Evolutionary conservation across 2,329 filamentous ascomycete species (phyloP).

Genomic region (Arachnomyces sp.): DNA sequence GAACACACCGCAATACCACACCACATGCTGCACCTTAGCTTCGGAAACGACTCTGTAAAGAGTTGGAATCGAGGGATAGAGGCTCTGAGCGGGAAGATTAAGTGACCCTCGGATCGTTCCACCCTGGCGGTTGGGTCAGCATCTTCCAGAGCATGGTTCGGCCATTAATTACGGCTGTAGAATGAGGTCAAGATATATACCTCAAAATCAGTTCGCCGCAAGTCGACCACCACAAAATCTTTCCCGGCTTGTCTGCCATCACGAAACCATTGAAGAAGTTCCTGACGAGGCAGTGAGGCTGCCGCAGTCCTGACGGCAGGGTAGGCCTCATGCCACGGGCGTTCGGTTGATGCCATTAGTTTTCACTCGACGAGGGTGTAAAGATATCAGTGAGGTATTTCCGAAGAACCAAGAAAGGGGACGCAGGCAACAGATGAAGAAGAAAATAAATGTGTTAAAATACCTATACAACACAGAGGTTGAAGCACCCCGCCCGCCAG

Average conservation of each 20-base stretch:
- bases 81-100: conserved; percentile 34
- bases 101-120: conserved; percentile 53
- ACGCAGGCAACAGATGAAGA: too few species aligned
- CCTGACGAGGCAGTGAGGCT: conserved; percentile 23
- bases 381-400: too few species aligned
- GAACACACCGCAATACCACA: conserved; percentile 37
- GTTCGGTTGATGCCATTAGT: conserved; percentile 7
- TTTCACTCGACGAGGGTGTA: too few species aligned
- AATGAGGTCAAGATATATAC: conserved; percentile 27
- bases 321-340: conserved; percentile 35
- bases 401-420: too few species aligned
- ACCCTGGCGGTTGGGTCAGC: conserved; percentile 51
- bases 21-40: conserved; percentile 24
- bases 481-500: too few species aligned
- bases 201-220: conserved; percentile 40
- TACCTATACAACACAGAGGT: too few species aligned
- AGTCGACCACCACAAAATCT: conserved; percentile 38
- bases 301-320: conserved; percentile 27
- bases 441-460: too few species aligned
- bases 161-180: too few species aligned
- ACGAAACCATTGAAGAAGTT: conserved; percentile 31
- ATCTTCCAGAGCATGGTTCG: too few species aligned
- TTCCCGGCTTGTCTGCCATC: conserved; percentile 19
- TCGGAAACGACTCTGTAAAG: conserved; percentile 25
- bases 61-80: conserved; percentile 30